These are phyloP conservation scores for Aspergillus fructus DNA, from an alignment of 2,329 filamentous ascomycete species.

Conservation along the genomic window DNA sequence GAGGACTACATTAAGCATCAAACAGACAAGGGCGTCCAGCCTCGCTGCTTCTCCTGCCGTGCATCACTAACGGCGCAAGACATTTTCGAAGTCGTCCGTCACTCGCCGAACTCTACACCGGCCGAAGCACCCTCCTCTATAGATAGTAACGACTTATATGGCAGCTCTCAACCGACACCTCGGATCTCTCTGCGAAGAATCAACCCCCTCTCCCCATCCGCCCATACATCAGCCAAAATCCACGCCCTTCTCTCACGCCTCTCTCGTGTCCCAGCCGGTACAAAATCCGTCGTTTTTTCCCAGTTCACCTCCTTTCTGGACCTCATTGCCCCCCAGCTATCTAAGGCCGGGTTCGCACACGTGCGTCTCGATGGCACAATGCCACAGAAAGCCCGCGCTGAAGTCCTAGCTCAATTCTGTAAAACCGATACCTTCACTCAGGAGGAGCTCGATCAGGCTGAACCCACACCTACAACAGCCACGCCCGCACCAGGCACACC, in stretches of 20 bases:
- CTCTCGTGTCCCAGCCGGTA: slow-evolving; percentile 65
- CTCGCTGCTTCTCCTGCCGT: slow-evolving; percentile 88
- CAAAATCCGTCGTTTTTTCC: slow-evolving; percentile 91
- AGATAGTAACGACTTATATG: slow-evolving; percentile 41
- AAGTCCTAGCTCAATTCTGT: slow-evolving; percentile 73
- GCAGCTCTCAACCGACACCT: slow-evolving; percentile 37
- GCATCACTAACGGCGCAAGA: slow-evolving; percentile 78
- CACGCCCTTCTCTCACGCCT: slow-evolving; percentile 75
- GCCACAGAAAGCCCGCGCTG: slow-evolving; percentile 78
- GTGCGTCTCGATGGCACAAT: slow-evolving; percentile 92
- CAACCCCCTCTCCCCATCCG: slow-evolving; percentile 60
- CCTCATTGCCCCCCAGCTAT: slow-evolving; percentile 80
- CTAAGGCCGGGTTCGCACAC: slow-evolving; percentile 68
- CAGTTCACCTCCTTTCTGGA: slow-evolving; percentile 97
- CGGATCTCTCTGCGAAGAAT: slow-evolving; percentile 62
- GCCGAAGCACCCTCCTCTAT: slow-evolving; percentile 36
- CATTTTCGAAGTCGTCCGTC: slow-evolving; percentile 85
- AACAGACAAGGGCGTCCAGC: slow-evolving; percentile 69
- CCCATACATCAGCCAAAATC: slow-evolving; percentile 75
- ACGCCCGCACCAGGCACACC: background rate
- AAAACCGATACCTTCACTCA: slow-evolving; percentile 39
- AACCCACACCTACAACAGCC: slow-evolving; percentile 13
- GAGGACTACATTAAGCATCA: slow-evolving; percentile 87
- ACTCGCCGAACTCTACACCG: slow-evolving; percentile 49
- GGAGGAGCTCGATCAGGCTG: slow-evolving; percentile 37